These are phyloP conservation scores for Wickerhamomyces ciferrii DNA, from an alignment of 805 yeast genomes.

Conservation along the genomic window DNA sequence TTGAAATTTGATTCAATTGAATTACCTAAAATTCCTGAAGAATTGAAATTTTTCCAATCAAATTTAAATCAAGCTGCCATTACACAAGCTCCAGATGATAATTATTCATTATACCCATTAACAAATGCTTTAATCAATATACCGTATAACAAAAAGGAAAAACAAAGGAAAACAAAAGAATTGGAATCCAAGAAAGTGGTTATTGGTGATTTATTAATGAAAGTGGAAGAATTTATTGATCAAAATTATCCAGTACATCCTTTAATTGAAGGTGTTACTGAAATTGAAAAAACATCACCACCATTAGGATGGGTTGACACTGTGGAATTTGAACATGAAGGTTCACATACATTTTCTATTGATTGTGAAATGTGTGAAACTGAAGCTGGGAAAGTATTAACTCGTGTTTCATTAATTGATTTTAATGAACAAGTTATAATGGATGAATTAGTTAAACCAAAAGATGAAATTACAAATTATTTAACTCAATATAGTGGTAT, in stretches of 20 bases:
- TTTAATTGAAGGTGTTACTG: slow-evolving; percentile 14
- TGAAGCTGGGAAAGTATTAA: slow-evolving; percentile 55
- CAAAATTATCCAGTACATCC: slow-evolving; percentile 63
- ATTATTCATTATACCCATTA: slow-evolving; percentile 48
- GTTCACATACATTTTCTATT: slow-evolving; percentile 65
- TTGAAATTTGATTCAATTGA: slow-evolving; percentile 10
- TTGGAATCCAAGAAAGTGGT: slow-evolving; percentile 29
- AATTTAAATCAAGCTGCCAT: slow-evolving; percentile 42
- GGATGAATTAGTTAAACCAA: slow-evolving; percentile 78
- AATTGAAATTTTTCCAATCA: slow-evolving; percentile 23
- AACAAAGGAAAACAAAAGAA: slow-evolving; percentile 28
- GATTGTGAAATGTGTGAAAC: slow-evolving; percentile 94
- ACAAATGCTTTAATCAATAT: slow-evolving; percentile 48
- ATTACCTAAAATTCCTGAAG: slow-evolving; percentile 5
- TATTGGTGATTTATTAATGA: slow-evolving; percentile 49
- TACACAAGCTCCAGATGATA: slow-evolving; percentile 61
- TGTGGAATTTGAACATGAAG: slow-evolving; percentile 43
- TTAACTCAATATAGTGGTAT: slow-evolving; percentile 85
- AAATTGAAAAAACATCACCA: slow-evolving; percentile 4
- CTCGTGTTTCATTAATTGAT: slow-evolving; percentile 74
- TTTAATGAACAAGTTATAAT: slow-evolving; percentile 53
- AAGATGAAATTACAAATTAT: slow-evolving; percentile 69
- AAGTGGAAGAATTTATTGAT: slow-evolving; percentile 39
- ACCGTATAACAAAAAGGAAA: slow-evolving; percentile 55
- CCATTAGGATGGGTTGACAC: slow-evolving; percentile 52